Base-by-base conservation (phyloP, 2,329 filamentous ascomycete genomes). In the Cladosporium colombiae region DNA sequence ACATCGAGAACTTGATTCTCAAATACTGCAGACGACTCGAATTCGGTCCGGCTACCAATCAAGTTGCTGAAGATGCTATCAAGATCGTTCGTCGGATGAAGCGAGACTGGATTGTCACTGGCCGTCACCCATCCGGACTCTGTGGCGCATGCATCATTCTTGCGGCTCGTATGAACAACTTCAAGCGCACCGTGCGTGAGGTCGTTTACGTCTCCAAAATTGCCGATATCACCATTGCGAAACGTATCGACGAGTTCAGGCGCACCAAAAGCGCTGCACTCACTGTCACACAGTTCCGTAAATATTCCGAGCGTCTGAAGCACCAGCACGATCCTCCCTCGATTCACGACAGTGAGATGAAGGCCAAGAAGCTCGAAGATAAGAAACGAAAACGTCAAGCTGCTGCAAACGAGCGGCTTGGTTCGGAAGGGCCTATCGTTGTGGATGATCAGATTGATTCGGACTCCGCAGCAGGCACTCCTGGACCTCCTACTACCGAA, bases 201-300 rank as follows among this genome's bases (percentile, higher is more conserved):
- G 91, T 99, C 10, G 94, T 98, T n/a, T 98, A 97, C 76, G 91
- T 97, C 44, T 94, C 97, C 76, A 98, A 97, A 76, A 93, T 98
- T 60, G 96, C 93, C 50, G 96, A 96, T 70, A 86, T 92, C 68
- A 99, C 95, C 8, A 92, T 99, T 67, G 91, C 93, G 74, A 92
- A 94, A 76, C 92, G 95, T 68, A 82, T 99, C 11, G 89, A 93
- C 70, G 95, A 99, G 75, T 99, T 98, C 79, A 92, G 91, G 69
- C 86, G 89, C 35, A 97, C 94, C 0, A 90, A 92, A 68, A 93
- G 90, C 67, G 92, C 92, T 70, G 87, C 88, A 60, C 85, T 98
- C 78, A 95, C 92, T 0, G 91, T 99, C 23, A 90, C 93, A 68
- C 90, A 97, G 72, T 97, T 97, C 73, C 83, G 91, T 57, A 85